Base-by-base conservation (phyloP, 306 rosid species). In the Adenanthera pavonina region DNA sequence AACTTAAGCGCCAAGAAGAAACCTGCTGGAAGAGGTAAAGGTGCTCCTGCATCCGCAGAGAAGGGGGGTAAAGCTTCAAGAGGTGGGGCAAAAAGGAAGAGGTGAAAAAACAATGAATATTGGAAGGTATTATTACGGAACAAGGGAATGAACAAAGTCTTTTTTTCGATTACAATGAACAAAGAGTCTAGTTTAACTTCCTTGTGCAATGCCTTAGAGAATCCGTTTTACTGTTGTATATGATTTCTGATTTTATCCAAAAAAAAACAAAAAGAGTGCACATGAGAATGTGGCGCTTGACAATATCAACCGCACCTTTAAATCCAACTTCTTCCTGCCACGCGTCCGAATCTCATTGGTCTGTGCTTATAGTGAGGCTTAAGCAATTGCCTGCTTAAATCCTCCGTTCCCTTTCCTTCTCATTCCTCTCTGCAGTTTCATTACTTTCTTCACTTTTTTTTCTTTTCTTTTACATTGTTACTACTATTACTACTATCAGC, bases 1-100 rank as follows among this genome's bases (percentile, higher is more conserved):
- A 91, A 68, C 75, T 84, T 92, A 17, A 87, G 86, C 60, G 84
- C 89, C n/a, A 92, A 87, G 92, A 95, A 89, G 82, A 19, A 87
- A 61, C 74, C 90, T 0, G 87, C 88, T 69, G 92, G 95, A 69
- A 89, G 94, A 79, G 92, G 94, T 54, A 89, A 74, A 90, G 92
- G 90, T 75, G 90, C 86, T 80, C 84, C 95, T 3, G 48, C 82
- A 34, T 80, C 92, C 25, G 59, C 82, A 0, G 89, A 84, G 89
- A 93, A 90, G 90, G 90, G 74, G 13, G 90, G 92, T 9, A 92
- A 86, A 76, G 86, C 91, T 83, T 82, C 96, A 34, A 94, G 90
- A 64, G 67, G 89, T 47, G 78, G 92, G 75, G 70, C 92, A 25
- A 92, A 93, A 90, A 91, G 99, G 86, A 95, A 93, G 87, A 89